A percentile compares a stretch with the other conserved stretches of the same genome.
Evolutionary conservation across 2,329 filamentous ascomycete species (phyloP).

Genomic region (Phyllosticta citribraziliensis): DNA sequence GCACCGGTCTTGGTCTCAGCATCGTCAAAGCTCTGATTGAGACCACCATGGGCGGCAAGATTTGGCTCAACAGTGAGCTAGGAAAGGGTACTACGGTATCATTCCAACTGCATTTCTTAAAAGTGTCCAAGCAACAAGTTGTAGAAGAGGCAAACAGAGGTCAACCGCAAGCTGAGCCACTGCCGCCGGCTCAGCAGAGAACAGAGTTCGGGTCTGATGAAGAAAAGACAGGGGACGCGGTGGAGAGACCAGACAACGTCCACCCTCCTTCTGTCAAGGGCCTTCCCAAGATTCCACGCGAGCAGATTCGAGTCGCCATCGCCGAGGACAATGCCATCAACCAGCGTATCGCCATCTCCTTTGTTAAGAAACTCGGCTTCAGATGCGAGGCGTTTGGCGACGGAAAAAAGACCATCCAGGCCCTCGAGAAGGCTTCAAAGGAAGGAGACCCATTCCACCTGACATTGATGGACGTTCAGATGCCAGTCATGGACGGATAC

Average conservation of each 20-base stretch:
- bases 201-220: constrained; percentile 14
- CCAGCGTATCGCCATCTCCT: constrained; percentile 86
- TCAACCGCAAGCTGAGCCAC: constrained; percentile 31
- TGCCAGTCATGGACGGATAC: constrained; percentile 89
- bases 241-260: constrained; percentile 22
- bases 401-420: constrained; percentile 78
- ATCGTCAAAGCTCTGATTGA: constrained; percentile 94
- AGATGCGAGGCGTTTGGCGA: constrained; percentile 84
- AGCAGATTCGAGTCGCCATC: constrained; percentile 78
- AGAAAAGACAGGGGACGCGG: constrained; percentile 33
- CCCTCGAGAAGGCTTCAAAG: constrained; percentile 60
- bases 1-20: constrained; percentile 80
- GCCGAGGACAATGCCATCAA: constrained; percentile 95
- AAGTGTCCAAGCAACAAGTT: constrained; percentile 57
- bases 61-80: constrained; percentile 69
- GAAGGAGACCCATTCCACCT: constrained; percentile 76
- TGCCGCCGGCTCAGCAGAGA: not conserved
- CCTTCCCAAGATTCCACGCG: constrained; percentile 62
- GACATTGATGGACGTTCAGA: constrained; percentile 87
- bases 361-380: constrained; percentile 77
- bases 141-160: constrained; percentile 34
- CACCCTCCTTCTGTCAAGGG: constrained; percentile 44
- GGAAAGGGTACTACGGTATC: constrained; percentile 61
- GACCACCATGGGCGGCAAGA: constrained; percentile 79
- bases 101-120: constrained; percentile 79